Evolutionary conservation across 2,329 filamentous ascomycete genomes (phyloP), one percentile per base, ranked within the genome.

Genomic region (Diaporthe aspalathi): DNA sequence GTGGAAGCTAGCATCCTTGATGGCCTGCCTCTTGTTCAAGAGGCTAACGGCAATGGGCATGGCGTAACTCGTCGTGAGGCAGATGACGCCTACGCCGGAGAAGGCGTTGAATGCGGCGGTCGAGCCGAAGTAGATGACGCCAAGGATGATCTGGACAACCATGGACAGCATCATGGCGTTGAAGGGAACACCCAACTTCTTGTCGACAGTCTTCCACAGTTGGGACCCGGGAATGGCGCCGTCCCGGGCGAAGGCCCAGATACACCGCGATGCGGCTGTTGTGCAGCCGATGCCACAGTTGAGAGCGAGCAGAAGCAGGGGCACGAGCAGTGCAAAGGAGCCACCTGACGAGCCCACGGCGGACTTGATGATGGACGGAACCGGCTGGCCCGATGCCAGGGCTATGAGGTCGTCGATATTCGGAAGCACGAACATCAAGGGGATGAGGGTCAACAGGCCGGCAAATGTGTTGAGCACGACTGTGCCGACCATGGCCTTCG

Each of bases 121-220:
- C 2, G 90, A 92, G 57, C 91, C 91, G 74, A 93, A 92, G 83
- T 92, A 92, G 79, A 93, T 89, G 75, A 90, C 77, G 40, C 89
- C 91, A 6, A 93, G 87, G 17, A 88, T 65, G 70, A 92, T 85
- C 80, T 93, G 86, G 35, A 93, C 83, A 4, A 81, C 85, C 88
- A 91, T 92, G 76, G 87, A 89, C 69, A 93, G 86, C 88, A 93
- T 90, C 90, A 93, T 92, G 74, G 90, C 90, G 78, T 93, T 92
- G 69, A 93, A 76, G 0, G 91, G 91, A 4, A 93, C 86, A 73
- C 92, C 90, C 0, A 92, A 84, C 71, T 84, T 88, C 57, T 80
- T 81, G 83, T 92, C 88, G 75, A 93, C 87, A 73, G 85, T 79
- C 77, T 87, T 88, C 89, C 90, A 92, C 81, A 79, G 83, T 70